Percentiles rank a stretch among this genome's conserved stretches.
These are phyloP conservation scores for Schwanniomyces polymorphus DNA, from an alignment of 805 yeast species.

Conservation along the genomic window DNA sequence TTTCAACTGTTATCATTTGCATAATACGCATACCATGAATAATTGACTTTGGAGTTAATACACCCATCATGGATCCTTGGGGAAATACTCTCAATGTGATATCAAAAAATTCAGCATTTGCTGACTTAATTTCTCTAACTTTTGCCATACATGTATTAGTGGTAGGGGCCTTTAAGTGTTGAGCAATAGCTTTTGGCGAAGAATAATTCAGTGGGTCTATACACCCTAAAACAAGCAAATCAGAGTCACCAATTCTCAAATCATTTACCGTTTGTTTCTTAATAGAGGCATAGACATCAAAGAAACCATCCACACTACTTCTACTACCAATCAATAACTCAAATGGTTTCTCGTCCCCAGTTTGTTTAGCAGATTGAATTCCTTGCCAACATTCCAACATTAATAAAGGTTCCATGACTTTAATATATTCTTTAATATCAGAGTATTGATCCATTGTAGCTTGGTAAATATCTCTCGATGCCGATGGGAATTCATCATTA, in stretches of 20 bases:
- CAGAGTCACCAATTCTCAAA: conserved; percentile 67
- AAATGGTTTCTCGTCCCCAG: conserved; percentile 62
- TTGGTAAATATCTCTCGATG: conserved; percentile 38
- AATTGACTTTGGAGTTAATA: conserved; percentile 62
- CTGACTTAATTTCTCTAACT: conserved; percentile 67
- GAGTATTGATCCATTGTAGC: conserved; percentile 57
- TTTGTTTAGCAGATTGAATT: conserved; percentile 68
- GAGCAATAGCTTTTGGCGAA: conserved; percentile 16
- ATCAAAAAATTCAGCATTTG: conserved; percentile 68
- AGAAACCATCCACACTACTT: conserved; percentile 80
- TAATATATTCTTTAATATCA: conserved; percentile 64
- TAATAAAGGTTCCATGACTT: conserved; percentile 74
- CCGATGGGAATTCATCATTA: conserved; percentile 58
- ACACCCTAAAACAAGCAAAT: conserved; percentile 61
- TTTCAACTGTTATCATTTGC: conserved; percentile 88
- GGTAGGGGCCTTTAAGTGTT: conserved; percentile 26
- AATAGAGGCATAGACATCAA: conserved; percentile 79
- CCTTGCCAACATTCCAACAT: conserved; percentile 94
- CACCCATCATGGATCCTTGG: conserved; percentile 49
- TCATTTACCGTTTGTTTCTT: conserved; percentile 52
- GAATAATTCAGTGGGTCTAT: conserved; percentile 15
- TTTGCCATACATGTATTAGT: conserved; percentile 74
- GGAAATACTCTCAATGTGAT: conserved; percentile 69
- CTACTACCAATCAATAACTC: conserved; percentile 73
- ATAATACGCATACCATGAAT: conserved; percentile 71